Base-by-base conservation (phyloP, 139 green algal genomes). In the Desmodesmus armatus region DNA sequence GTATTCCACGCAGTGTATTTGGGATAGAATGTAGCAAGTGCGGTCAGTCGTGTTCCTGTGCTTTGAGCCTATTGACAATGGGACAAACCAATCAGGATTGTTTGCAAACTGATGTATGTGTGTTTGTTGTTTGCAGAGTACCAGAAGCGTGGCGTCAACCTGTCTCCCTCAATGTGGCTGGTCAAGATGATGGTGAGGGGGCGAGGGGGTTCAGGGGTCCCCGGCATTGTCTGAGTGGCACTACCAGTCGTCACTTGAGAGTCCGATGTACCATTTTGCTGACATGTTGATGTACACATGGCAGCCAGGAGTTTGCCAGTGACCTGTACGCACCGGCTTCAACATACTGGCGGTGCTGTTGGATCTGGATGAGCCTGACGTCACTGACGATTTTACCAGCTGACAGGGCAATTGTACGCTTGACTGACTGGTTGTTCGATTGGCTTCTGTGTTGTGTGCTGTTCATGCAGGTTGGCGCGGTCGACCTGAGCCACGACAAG, bases 101-200 rank as follows among this genome's bases (percentile, higher is more conserved):
- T 17, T 17, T 63, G 53, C 53, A 63, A 17, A 17, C 17, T 29
- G 25, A 11, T 13, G 62, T 27, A 33, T 29, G 62, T 33, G 62
- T 17, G 21, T 63, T n/a, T n/a, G n/a, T n/a, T n/a, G n/a, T 49
- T 15, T 40, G 21, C 67, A 0, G 66, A 86, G 69, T 86, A 80
- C 29, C 67, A 77, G 27, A 53, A 41, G 37, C 62, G 75, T 31
- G 80, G 80, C 27, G 41, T 86, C 11, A 40, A 71, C 15, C 80
- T 86, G 6, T 74, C 47, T 51, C 66, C 70, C 21, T 51, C 73
- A 37, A 62, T 77, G 35, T 86, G 80, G 80, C 70, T 86, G 35
- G 66, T 86, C 49, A 86, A 86, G 69, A 78, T 86, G 67, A 86
- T 86, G 80, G 80, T 86, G 73, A n/a, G 73, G 41, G 25, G 31